Evolutionary conservation across 1,284 basidiomycete species (phyloP).

Genomic region (Ganoderma resinaceum): DNA sequence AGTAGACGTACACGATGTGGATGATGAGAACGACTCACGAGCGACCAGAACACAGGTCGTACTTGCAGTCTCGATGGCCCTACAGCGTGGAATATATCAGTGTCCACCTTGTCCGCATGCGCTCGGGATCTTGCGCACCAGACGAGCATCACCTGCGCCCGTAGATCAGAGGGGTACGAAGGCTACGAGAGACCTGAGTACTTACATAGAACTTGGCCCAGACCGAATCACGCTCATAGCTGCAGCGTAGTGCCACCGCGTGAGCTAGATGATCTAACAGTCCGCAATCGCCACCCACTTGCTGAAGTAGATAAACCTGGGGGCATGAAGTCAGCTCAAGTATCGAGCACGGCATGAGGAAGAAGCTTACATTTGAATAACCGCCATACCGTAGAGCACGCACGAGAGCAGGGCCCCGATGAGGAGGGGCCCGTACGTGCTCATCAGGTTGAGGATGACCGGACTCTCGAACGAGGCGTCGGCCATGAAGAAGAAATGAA

Average conservation of each 20-base stretch:
- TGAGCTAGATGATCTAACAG: neutral
- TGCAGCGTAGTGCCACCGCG: neutral
- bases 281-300: neutral
- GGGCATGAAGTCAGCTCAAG: neutral
- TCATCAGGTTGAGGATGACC: neutral
- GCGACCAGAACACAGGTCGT: neutral
- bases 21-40: neutral
- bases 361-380: conserved; percentile 4
- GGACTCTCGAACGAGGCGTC: neutral
- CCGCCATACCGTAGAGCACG: neutral
- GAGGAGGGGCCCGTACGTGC: conserved; percentile 8
- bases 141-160: neutral
- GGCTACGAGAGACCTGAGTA: neutral
- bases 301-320: neutral
- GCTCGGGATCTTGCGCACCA: neutral
- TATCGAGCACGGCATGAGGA: neutral
- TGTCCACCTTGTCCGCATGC: neutral
- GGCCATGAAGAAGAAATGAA: neutral
- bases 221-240: neutral
- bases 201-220: neutral
- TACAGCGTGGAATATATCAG: neutral
- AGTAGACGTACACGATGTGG: neutral
- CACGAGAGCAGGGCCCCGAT: neutral
- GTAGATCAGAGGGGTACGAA: neutral
- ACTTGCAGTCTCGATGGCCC: neutral